These are phyloP conservation scores for Allantophomopsis cytisporea DNA, from an alignment of 2,329 filamentous ascomycete genomes.

Conservation along the genomic window DNA sequence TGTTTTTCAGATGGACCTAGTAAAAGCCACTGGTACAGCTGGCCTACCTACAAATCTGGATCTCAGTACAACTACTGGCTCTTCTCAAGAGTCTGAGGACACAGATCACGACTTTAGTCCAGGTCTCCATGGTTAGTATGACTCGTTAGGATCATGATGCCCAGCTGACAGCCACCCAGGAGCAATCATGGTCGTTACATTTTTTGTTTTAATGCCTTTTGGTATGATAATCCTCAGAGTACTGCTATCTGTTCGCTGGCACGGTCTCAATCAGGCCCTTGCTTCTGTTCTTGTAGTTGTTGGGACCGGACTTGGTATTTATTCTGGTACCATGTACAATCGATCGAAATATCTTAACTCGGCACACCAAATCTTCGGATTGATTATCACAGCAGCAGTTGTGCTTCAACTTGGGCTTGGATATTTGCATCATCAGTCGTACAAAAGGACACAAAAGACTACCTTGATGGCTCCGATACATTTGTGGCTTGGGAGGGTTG, in stretches of 20 bases:
- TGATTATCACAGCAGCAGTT: conserved; percentile 36
- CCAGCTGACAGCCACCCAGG: too few species aligned
- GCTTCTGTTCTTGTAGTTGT: conserved; percentile 32
- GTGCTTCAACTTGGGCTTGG: conserved; percentile 39
- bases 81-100: neutral
- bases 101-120: neutral
- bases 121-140: too few species aligned
- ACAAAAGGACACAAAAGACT: conserved; percentile 28
- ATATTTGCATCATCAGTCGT: conserved; percentile 39
- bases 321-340: conserved; percentile 33
- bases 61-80: neutral
- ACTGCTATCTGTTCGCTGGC: conserved; percentile 36
- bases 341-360: conserved; percentile 37
- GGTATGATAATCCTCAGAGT: conserved; percentile 39
- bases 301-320: conserved; percentile 36
- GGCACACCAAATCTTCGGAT: conserved; percentile 44
- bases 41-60: conserved; percentile 24
- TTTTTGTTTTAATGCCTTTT: conserved; percentile 40
- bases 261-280: conserved; percentile 36
- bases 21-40: conserved; percentile 29
- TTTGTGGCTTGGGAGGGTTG: conserved; percentile 39
- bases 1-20: conserved; percentile 40
- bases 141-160: too few species aligned
- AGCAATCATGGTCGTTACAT: conserved; percentile 42
- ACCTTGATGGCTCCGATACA: conserved; percentile 40